Evolutionary conservation across 257 asterid genomes (phyloP).

Genomic region (Fraxinus quadrangulata): DNA sequence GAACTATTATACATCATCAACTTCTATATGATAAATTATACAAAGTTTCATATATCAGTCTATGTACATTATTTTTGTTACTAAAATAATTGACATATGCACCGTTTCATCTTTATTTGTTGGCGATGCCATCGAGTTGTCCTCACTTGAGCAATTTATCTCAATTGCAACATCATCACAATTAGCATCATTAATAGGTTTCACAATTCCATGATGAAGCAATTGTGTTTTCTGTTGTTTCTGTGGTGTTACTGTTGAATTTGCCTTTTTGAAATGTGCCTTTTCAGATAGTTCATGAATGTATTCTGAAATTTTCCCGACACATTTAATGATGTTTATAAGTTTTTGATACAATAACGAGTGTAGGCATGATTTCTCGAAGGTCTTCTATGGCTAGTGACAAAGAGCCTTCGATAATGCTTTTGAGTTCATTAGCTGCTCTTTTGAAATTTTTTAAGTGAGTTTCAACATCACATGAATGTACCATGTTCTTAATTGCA

Average conservation of each 20-base stretch:
- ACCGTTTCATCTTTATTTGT: not conserved
- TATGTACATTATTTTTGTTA: not conserved
- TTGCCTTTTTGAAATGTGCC: conserved; percentile 42
- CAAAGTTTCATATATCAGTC: conserved; percentile 32
- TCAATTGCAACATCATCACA: conserved; percentile 31
- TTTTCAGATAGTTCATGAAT: conserved; percentile 46
- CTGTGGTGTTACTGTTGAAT: conserved; percentile 4
- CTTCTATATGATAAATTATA: not conserved
- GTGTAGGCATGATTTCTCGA: conserved; percentile 32
- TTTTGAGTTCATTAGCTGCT: conserved; percentile 41
- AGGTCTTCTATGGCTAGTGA: conserved; percentile 29
- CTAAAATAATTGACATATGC: not conserved
- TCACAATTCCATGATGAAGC: conserved; percentile 57
- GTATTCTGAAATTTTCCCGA: conserved; percentile 41
- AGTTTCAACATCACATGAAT: conserved; percentile 27
- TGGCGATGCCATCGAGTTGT: not conserved
- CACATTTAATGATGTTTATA: conserved; percentile 43
- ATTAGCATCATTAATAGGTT: conserved; percentile 38
- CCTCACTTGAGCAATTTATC: conserved; percentile 11
- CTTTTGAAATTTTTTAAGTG: conserved; percentile 33
- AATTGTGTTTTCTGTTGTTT: conserved; percentile 29
- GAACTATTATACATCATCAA: conserved; percentile 25
- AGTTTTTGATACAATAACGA: conserved; percentile 51
- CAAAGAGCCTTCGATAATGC: conserved; percentile 25
- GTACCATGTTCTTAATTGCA: conserved; percentile 43